These are phyloP conservation scores for Maudiozyma serrabonitensis DNA, from an alignment of 805 yeast genomes.

Conservation along the genomic window DNA sequence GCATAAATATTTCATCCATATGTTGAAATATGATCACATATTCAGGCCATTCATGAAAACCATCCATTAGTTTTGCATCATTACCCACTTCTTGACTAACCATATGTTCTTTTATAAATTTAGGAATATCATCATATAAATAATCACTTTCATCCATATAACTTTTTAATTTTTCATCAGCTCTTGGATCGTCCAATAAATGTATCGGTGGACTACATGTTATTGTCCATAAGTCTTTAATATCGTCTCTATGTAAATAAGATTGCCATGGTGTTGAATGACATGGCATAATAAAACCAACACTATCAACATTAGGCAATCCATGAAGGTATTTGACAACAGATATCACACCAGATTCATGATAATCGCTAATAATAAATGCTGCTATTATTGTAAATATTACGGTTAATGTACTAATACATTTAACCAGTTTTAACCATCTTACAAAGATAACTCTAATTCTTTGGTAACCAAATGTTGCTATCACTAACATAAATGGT, in stretches of 20 bases:
- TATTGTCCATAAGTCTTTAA: slow-evolving; percentile 56
- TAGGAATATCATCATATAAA: slow-evolving; percentile 57
- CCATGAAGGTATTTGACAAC: slow-evolving; percentile 46
- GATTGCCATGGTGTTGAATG: slow-evolving; percentile 97
- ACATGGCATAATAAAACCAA: slow-evolving; percentile 89
- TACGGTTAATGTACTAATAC: slow-evolving; percentile 9
- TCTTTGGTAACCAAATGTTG: slow-evolving; percentile 33
- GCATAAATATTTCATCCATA: slow-evolving; percentile 37
- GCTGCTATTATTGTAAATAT: slow-evolving; percentile 13
- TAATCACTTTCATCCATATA: slow-evolving; percentile 85
- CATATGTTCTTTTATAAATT: slow-evolving; percentile 47
- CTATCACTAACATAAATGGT: slow-evolving; percentile 54
- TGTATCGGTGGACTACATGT: slow-evolving; percentile 85
- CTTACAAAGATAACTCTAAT: not conserved
- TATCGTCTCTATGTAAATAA: slow-evolving; percentile 52
- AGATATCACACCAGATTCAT: slow-evolving; percentile 80
- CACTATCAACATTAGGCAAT: slow-evolving; percentile 32
- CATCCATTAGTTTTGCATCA: slow-evolving; percentile 11
- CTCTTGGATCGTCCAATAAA: slow-evolving; percentile 25
- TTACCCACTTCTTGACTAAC: slow-evolving; percentile 26
- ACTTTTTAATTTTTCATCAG: slow-evolving; percentile 25
- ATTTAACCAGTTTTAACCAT: not conserved
- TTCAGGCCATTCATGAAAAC: slow-evolving; percentile 52
- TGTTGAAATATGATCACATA: slow-evolving; percentile 66
- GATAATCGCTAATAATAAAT: slow-evolving; percentile 47